Base-by-base conservation (phyloP, 768 basidiomycete genomes). In the Astraeus odoratus region DNA sequence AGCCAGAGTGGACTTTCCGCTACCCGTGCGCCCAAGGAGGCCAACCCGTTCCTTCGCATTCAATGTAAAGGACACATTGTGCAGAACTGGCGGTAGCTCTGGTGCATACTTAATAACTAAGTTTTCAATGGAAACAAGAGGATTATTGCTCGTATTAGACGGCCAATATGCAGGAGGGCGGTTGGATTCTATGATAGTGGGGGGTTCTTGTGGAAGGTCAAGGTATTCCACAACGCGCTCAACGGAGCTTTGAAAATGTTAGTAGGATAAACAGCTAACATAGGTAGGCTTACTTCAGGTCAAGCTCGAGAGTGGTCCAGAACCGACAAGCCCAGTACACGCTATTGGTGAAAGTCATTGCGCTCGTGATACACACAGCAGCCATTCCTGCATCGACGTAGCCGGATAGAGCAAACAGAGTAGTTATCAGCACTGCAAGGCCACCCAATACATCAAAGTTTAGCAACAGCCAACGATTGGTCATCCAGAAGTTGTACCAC, bases 101-200 rank as follows among this genome's bases (percentile, higher is more conserved):
- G 88, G 83, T 0, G 87, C 78, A 61, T 94, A 94, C 62, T 82
- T 87, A 60, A 94, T 68, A 15, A 77, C 78, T 22, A 95, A 67
- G 50, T 92, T 76, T 52, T 92, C 81, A 0, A 88, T 86, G 1
- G 65, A 63, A 24, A 96, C 56, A 22, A 94, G 67, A 3, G 72
- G 70, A 31, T 31, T 31, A 7, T 75, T 67, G 39, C 72, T 75
- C 15, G 81, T 70, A 47, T 74, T 80, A 0, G 90, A 90, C 0
- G 93, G 93, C 93, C 93, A 96, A 56, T 93, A 93, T 0, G 92
- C 93, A 1, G 93, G 93, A 1, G 82, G 84, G 7, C 87, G 77
- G 45, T 75, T 76, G 0, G 75, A 74, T 52, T 90, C 83, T 39
- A 92, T 83, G 47, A 85, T 57, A 0, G 81, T 72, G 2, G 89